Conservation (phyloP, 2,329 filamentous ascomycete species). For the Ceratocystis harringtonii region DNA sequence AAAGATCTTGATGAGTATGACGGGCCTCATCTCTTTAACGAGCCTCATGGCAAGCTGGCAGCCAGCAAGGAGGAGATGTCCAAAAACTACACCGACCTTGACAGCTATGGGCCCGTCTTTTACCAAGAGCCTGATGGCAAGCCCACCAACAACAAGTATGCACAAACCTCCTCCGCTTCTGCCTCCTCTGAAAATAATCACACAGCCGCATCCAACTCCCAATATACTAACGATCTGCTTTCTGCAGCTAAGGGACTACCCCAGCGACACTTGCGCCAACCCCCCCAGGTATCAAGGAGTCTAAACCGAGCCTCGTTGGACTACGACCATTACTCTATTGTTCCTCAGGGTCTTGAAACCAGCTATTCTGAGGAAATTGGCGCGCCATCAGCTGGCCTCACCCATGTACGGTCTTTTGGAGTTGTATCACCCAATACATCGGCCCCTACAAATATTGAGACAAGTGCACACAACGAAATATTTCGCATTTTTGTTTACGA, state of each 20-base stretch:
- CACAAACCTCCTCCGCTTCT: background rate
- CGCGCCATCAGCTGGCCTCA: slow-evolving; percentile 18
- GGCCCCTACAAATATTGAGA: slow-evolving; percentile 14
- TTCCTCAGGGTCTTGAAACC: slow-evolving; percentile 34
- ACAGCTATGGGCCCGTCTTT: slow-evolving; percentile 27
- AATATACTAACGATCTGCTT: slow-evolving; percentile 9
- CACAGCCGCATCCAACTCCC: slow-evolving; percentile 2
- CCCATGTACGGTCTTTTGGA: slow-evolving; percentile 21
- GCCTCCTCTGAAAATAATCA: background rate
- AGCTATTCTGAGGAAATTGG: slow-evolving; percentile 32
- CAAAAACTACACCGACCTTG: slow-evolving; percentile 29
- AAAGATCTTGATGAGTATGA: slow-evolving; percentile 25
- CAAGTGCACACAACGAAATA: slow-evolving; percentile 35
- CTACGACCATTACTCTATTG: slow-evolving; percentile 27
- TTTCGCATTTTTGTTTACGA: slow-evolving; percentile 39
- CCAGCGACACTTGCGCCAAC: background rate
- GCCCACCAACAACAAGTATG: slow-evolving; percentile 21
- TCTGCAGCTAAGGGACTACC: slow-evolving; percentile 2
- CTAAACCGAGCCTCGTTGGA: background rate
- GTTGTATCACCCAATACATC: slow-evolving; percentile 6
- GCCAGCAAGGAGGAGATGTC: slow-evolving; percentile 24
- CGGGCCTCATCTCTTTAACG: slow-evolving; percentile 18
- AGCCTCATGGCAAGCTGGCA: slow-evolving; percentile 17
- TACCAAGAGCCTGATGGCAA: slow-evolving; percentile 26
- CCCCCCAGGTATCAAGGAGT: background rate